A percentile compares a stretch with the other conserved stretches of the same genome.
Evolutionary conservation across 78 protist species (phyloP).

Genomic region (Dictyostelium intermedium): DNA sequence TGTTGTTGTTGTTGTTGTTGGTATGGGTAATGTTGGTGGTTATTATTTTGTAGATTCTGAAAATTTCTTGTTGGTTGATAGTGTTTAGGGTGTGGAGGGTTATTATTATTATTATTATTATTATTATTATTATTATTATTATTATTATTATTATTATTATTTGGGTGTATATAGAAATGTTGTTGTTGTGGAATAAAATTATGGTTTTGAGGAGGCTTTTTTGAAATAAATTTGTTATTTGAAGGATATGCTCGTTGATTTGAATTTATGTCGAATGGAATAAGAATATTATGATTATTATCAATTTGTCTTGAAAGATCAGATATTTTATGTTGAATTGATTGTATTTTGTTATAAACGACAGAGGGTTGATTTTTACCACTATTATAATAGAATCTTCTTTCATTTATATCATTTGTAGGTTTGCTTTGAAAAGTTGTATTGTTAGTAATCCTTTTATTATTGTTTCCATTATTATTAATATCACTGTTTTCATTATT

Average conservation of each 20-base stretch:
- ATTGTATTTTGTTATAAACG: not conserved
- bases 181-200: not conserved
- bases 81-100: not conserved
- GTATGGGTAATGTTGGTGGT: not conserved
- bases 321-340: not conserved
- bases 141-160: not conserved
- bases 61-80: not conserved
- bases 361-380: not conserved
- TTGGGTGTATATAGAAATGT: not conserved
- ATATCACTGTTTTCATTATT: not conserved
- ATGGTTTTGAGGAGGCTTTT: not conserved
- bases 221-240: not conserved
- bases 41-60: not conserved
- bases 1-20: conserved; percentile 1
- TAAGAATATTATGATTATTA: not conserved
- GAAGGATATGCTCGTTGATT: not conserved
- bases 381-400: not conserved
- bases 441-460: not conserved
- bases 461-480: not conserved
- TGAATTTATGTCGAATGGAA: not conserved
- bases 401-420: not conserved
- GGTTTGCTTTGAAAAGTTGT: not conserved
- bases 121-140: not conserved
- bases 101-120: not conserved
- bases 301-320: not conserved